A percentile compares a stretch with the other conserved stretches of the same genome.
phyloP scores from a whole-genome alignment of 2,329 filamentous ascomycete genomes.

The Rhinocladiella similis region DNA sequence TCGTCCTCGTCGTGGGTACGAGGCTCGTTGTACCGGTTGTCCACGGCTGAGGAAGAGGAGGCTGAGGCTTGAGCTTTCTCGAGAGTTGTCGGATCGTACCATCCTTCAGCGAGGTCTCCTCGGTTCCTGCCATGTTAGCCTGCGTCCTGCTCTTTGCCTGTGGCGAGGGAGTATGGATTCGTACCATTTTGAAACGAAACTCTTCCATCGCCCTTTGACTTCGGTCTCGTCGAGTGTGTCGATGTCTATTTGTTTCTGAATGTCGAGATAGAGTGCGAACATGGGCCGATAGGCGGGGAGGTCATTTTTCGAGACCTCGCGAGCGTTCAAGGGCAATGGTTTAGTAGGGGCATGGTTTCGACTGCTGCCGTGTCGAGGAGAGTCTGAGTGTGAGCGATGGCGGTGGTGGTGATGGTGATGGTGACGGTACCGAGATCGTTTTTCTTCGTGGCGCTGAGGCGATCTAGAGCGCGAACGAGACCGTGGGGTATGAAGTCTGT shows the following conservation, averaged over 20 bases:
- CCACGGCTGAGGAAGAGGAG: slow-evolving; percentile 8
- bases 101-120: slow-evolving; percentile 81
- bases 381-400: neutral
- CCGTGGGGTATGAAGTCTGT: too few relatives aligned
- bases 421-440: slow-evolving; percentile 10
- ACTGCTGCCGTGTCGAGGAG: slow-evolving; percentile 1
- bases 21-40: neutral
- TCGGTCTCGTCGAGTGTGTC: slow-evolving; percentile 73
- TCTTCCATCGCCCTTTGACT: slow-evolving; percentile 84
- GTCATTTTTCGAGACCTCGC: slow-evolving; percentile 68
- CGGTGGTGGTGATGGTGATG: neutral
- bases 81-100: slow-evolving; percentile 83
- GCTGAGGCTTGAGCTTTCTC: slow-evolving; percentile 34
- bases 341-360: neutral
- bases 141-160: neutral
- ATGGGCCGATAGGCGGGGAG: slow-evolving; percentile 66
- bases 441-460: slow-evolving; percentile 14
- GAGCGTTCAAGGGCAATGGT: slow-evolving; percentile 65
- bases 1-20: slow-evolving; percentile 35
- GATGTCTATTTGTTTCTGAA: slow-evolving; percentile 77
- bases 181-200: slow-evolving; percentile 85
- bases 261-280: slow-evolving; percentile 80
- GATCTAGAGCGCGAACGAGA: slow-evolving; percentile 21
- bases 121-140: slow-evolving; percentile 63
- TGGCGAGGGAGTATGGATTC: slow-evolving; percentile 15